A percentile compares a stretch with the other conserved stretches of the same genome.
Evolutionary conservation across 768 basidiomycete species (phyloP).

Genomic region (Phaeolepiota aurea): DNA sequence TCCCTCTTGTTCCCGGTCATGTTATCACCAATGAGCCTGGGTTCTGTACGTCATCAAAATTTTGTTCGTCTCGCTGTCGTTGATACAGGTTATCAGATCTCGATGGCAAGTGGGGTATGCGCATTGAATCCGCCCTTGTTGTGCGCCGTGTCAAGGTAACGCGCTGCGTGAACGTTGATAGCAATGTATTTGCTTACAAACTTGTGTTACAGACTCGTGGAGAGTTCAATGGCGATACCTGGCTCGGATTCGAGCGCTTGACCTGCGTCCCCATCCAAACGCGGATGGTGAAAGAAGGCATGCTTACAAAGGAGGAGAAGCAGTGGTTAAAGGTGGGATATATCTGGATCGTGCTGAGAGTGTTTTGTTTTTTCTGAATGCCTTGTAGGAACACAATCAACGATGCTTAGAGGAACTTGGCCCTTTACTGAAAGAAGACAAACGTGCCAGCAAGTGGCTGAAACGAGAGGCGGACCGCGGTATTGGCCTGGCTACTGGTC

Average conservation of each 20-base stretch:
- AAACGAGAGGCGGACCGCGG: conserved; percentile 68
- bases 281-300: conserved; percentile 73
- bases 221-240: conserved; percentile 63
- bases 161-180: conserved; percentile 14
- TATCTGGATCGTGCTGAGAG: no score
- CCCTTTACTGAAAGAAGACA: conserved; percentile 66
- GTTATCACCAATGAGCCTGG: conserved; percentile 94
- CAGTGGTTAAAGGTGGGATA: conserved; percentile 77
- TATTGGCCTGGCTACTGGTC: conserved; percentile 62
- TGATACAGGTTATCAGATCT: conserved; percentile 38
- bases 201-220: conserved; percentile 47
- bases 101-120: conserved; percentile 79
- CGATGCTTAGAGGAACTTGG: conserved; percentile 57
- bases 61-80: conserved; percentile 7
- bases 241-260: conserved; percentile 88
- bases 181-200: background rate
- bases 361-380: conserved; percentile 2
- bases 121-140: conserved; percentile 81
- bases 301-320: conserved; percentile 83
- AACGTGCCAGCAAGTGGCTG: conserved; percentile 75
- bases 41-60: conserved; percentile 54
- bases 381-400: conserved; percentile 70
- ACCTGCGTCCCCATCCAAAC: conserved; percentile 94
- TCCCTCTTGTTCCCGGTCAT: conserved; percentile 76
- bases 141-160: conserved; percentile 61